Evolutionary conservation across 2,329 filamentous ascomycete genomes (phyloP).

Genomic region (Fusarium goolgardi): DNA sequence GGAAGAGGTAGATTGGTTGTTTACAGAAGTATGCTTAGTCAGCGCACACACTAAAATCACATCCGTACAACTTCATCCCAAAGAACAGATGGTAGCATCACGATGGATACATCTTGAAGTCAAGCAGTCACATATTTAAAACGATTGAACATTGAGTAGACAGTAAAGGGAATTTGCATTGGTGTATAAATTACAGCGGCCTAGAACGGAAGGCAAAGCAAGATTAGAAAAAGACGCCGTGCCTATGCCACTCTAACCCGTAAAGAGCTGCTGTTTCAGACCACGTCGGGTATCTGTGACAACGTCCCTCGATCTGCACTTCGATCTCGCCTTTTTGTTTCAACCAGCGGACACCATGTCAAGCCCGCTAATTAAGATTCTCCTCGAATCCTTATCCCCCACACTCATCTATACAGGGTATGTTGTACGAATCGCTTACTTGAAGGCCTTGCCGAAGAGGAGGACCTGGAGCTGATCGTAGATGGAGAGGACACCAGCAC

Average conservation of each 20-base stretch:
- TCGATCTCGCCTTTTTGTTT: conserved; percentile 59
- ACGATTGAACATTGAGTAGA: background rate
- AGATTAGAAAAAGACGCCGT: conserved; percentile 59
- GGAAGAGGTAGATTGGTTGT: background rate
- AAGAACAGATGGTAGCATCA: background rate
- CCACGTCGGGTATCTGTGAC: conserved; percentile 55
- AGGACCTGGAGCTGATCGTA: conserved; percentile 99
- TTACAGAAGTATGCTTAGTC: conserved; percentile 25
- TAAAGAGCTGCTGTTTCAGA: conserved; percentile 57
- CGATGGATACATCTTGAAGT: background rate
- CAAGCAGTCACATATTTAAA: background rate
- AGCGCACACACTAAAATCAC: background rate
- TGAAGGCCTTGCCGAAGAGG: conserved; percentile 99
- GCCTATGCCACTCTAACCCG: conserved; percentile 63
- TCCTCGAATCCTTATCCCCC: conserved; percentile 49
- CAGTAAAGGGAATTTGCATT: conserved; percentile 65
- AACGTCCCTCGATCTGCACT: conserved; percentile 59
- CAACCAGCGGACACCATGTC: conserved; percentile 55
- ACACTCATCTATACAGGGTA: conserved; percentile 57
- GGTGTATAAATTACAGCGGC: conserved; percentile 73
- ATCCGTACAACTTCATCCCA: background rate
- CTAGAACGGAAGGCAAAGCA: conserved; percentile 61
- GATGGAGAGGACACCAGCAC: conserved; percentile 99
- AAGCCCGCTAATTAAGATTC: conserved; percentile 51
- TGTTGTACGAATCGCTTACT: conserved; percentile 61